Evolutionary conservation across 805 yeast species (phyloP).

Genomic region (Saccharomyces mikatae): DNA sequence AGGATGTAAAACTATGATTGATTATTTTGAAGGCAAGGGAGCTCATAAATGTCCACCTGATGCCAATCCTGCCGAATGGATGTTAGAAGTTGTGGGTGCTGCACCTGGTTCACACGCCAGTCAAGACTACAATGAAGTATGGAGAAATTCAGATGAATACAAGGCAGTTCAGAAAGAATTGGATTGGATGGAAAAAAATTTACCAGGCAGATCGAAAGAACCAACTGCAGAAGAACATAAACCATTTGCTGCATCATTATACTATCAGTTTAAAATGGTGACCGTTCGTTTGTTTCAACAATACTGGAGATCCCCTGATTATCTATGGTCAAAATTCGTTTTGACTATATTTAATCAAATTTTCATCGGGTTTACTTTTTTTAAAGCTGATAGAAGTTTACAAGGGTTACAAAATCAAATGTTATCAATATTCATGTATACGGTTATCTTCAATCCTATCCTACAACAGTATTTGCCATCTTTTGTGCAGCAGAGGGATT

Average conservation of each 20-base stretch:
- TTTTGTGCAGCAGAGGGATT: slow-evolving; percentile 51
- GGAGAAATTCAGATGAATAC: slow-evolving; percentile 59
- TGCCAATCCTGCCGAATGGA: slow-evolving; percentile 80
- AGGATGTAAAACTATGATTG: slow-evolving; percentile 43
- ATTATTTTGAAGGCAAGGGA: slow-evolving; percentile 54
- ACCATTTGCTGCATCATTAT: slow-evolving; percentile 37
- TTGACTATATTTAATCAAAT: slow-evolving; percentile 43
- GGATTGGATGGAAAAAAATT: slow-evolving; percentile 49
- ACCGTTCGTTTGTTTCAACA: slow-evolving; percentile 48
- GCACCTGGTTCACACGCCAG: slow-evolving; percentile 65
- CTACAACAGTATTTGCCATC: slow-evolving; percentile 57
- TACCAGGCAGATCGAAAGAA: slow-evolving; percentile 31
- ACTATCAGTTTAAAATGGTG: slow-evolving; percentile 36
- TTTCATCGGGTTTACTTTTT: slow-evolving; percentile 63
- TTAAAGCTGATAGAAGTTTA: slow-evolving; percentile 48
- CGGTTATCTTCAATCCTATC: slow-evolving; percentile 45
- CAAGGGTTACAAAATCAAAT: slow-evolving; percentile 71
- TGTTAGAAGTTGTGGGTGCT: slow-evolving; percentile 72
- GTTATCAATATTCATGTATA: slow-evolving; percentile 60
- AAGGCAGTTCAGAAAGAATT: slow-evolving; percentile 47
- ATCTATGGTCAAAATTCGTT: slow-evolving; percentile 46
- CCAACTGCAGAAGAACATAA: slow-evolving; percentile 22
- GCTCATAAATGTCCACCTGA: slow-evolving; percentile 54
- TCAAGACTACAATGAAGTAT: slow-evolving; percentile 60
- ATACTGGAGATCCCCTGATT: slow-evolving; percentile 53